Evolutionary conservation across 306 rosid species (phyloP).

Genomic region (Aeschynomene evenia): DNA sequence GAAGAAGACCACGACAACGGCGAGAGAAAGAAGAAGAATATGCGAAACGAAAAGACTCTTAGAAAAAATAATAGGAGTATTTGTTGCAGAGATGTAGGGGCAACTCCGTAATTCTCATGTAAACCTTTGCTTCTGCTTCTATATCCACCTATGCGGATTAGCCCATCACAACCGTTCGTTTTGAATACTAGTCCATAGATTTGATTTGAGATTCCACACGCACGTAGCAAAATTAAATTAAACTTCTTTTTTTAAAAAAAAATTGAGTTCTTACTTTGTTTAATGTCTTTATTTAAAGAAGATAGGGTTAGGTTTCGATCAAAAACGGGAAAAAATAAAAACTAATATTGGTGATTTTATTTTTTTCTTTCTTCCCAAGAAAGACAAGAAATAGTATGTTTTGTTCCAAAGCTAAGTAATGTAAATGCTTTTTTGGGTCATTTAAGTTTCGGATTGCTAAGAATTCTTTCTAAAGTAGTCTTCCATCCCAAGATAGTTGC

Average conservation of each 20-base stretch:
- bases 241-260: not conserved
- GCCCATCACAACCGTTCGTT: constrained; percentile 33
- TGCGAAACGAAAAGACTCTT: constrained; percentile 4
- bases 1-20: constrained; percentile 8
- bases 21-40: constrained; percentile 4
- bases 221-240: not conserved
- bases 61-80: not conserved
- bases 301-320: not conserved
- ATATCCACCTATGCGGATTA: not conserved
- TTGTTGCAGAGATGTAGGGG: constrained; percentile 35
- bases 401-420: constrained; percentile 41
- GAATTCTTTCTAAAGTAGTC: constrained; percentile 31
- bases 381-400: not conserved
- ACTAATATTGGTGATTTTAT: constrained; percentile 1
- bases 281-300: not conserved
- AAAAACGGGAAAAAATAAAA: not conserved
- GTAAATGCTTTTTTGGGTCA: constrained; percentile 35
- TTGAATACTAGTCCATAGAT: not conserved
- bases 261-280: not conserved
- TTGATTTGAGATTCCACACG: not conserved
- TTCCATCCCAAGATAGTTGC: constrained; percentile 32
- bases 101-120: constrained; percentile 21
- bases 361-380: not conserved
- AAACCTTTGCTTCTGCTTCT: not conserved
- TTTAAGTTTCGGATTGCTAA: constrained; percentile 28